A percentile compares a stretch with the other conserved stretches of the same genome.
phyloP scores from a whole-genome alignment of 2,329 filamentous ascomycete species.

The Xylariaceae sp. region DNA sequence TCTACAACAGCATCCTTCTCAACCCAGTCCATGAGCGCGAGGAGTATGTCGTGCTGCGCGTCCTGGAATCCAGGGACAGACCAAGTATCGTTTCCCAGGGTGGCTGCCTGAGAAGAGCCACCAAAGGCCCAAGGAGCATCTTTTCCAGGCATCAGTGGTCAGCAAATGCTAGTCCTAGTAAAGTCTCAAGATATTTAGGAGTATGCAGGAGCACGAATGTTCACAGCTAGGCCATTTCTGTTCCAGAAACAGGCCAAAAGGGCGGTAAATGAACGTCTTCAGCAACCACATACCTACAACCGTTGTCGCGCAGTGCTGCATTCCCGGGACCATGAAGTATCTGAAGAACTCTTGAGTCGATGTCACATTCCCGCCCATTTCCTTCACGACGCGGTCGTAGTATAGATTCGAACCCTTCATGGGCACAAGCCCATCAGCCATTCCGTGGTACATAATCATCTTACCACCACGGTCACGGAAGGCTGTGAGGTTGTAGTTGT shows the following conservation, averaged over 20 bases:
- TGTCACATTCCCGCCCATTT: constrained; percentile 39
- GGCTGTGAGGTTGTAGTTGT: constrained; percentile 47
- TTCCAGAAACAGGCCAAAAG: neutral
- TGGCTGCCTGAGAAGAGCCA: constrained; percentile 39
- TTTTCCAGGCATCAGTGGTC: neutral
- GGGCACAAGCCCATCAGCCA: constrained; percentile 50
- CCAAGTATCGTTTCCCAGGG: constrained; percentile 40
- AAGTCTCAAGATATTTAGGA: neutral
- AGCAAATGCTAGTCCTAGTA: neutral
- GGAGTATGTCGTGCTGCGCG: constrained; percentile 46
- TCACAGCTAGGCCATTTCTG: neutral
- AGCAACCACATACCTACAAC: constrained; percentile 20
- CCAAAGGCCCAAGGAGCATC: constrained; percentile 52
- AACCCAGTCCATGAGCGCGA: constrained; percentile 49
- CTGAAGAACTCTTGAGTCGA: constrained; percentile 57
- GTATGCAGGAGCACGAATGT: neutral
- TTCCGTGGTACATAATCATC: constrained; percentile 55
- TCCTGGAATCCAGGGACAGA: constrained; percentile 47
- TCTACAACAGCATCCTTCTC: constrained; percentile 44
- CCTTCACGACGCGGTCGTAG: constrained; percentile 40
- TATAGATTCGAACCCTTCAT: constrained; percentile 45
- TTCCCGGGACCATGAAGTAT: constrained; percentile 61
- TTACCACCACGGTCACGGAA: constrained; percentile 51
- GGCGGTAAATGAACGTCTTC: neutral
- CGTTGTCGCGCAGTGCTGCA: constrained; percentile 54